phyloP scores from a whole-genome alignment of 208 protist genomes.

The Herpetomonas muscarum region DNA sequence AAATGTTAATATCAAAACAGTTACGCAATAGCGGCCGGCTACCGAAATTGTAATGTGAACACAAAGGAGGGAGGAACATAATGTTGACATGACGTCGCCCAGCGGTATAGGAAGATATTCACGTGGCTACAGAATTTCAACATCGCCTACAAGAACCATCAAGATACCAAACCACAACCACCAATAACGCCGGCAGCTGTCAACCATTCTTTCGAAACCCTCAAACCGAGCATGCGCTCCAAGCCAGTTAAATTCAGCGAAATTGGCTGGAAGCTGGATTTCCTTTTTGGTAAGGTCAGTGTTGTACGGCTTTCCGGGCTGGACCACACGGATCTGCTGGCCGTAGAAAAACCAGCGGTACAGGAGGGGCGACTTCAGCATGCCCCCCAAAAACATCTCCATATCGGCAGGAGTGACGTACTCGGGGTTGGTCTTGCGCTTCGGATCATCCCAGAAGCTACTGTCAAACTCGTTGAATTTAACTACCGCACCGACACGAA shows the following conservation, averaged over 20 bases:
- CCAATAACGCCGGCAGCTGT: slow-evolving; percentile 65
- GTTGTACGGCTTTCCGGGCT: slow-evolving; percentile 63
- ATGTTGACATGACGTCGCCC: no score
- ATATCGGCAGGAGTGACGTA: slow-evolving; percentile 79
- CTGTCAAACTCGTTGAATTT: slow-evolving; percentile 82
- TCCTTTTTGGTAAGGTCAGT: slow-evolving; percentile 72
- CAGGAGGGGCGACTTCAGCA: slow-evolving; percentile 67
- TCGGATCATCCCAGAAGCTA: slow-evolving; percentile 82
- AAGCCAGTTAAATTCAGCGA: slow-evolving; percentile 83
- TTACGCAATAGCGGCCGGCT: no score
- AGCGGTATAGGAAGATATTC: no score
- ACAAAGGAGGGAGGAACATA: no score
- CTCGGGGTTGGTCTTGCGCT: slow-evolving; percentile 38
- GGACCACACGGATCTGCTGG: slow-evolving; percentile 68
- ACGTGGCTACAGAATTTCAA: slow-evolving; percentile 59
- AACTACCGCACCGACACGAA: slow-evolving; percentile 64
- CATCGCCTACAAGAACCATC: slow-evolving; percentile 75
- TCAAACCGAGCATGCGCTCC: slow-evolving; percentile 60
- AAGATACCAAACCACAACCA: slow-evolving; percentile 82
- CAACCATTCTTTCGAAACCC: slow-evolving; percentile 44
- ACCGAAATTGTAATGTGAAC: not conserved
- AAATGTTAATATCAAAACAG: not conserved
- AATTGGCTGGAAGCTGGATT: slow-evolving; percentile 81
- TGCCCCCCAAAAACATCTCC: slow-evolving; percentile 55
- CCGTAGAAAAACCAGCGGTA: slow-evolving; percentile 84